A percentile compares a stretch with the other conserved stretches of the same genome.
Conservation (phyloP, 208 protist species). For the Vickermania ingenoplastis region DNA sequence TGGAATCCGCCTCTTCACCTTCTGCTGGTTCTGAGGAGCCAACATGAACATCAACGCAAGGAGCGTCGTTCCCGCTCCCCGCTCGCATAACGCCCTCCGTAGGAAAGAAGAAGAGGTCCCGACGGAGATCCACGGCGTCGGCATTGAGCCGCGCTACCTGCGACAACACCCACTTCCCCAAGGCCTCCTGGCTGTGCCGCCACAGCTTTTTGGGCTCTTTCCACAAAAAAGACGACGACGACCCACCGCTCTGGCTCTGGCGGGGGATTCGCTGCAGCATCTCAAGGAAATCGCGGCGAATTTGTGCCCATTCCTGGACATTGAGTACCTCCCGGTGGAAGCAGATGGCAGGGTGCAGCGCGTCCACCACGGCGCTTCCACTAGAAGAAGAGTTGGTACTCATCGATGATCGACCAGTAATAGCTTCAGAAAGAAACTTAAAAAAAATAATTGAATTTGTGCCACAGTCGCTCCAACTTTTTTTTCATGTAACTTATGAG, state of each 20-base stretch:
- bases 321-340: slow-evolving; percentile 81
- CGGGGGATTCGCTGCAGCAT: slow-evolving; percentile 19
- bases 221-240: slow-evolving; percentile 14
- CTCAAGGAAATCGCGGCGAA: slow-evolving; percentile 61
- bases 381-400: no score
- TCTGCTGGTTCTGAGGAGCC: neutral
- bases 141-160: slow-evolving; percentile 52
- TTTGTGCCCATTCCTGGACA: slow-evolving; percentile 47
- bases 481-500: no score
- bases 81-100: neutral
- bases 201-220: slow-evolving; percentile 73
- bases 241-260: slow-evolving; percentile 10
- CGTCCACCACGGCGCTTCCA: slow-evolving; percentile 20
- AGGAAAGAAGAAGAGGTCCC: slow-evolving; percentile 11
- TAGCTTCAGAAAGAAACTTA: no score
- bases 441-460: no score
- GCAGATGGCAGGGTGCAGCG: slow-evolving; percentile 41
- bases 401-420: no score
- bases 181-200: slow-evolving; percentile 76
- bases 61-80: neutral
- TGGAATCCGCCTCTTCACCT: no score
- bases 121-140: slow-evolving; percentile 1
- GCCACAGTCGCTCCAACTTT: no score
- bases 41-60: slow-evolving; percentile 1
- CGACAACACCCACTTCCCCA: slow-evolving; percentile 84